Conservation (phyloP, 768 basidiomycete genomes). For the Suillus fuscotomentosus region DNA sequence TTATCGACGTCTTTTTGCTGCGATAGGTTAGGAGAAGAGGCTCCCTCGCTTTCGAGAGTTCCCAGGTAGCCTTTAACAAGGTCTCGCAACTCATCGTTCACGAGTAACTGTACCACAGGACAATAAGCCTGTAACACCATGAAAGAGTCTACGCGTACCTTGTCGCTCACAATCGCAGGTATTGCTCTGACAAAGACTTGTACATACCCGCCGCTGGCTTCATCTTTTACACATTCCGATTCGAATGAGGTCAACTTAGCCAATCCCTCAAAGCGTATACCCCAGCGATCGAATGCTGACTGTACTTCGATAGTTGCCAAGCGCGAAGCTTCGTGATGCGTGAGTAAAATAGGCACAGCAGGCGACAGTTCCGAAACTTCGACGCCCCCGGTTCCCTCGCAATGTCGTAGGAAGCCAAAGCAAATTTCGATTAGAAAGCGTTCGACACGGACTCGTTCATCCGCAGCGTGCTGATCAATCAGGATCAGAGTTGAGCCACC, state of each 20-base stretch:
- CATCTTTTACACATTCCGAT: slow-evolving; percentile 16
- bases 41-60: slow-evolving; percentile 51
- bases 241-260: slow-evolving; percentile 21
- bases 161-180: slow-evolving; percentile 71
- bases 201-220: slow-evolving; percentile 44
- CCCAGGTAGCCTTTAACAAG: slow-evolving; percentile 73
- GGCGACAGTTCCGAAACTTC: slow-evolving; percentile 46
- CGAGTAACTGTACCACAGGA: slow-evolving; percentile 46
- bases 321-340: slow-evolving; percentile 56
- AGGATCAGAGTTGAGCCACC: slow-evolving; percentile 54
- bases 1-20: slow-evolving; percentile 12
- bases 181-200: slow-evolving; percentile 64
- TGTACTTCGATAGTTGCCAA: slow-evolving; percentile 43
- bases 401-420: slow-evolving; percentile 53
- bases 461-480: slow-evolving; percentile 98
- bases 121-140: slow-evolving; percentile 10
- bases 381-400: slow-evolving; percentile 35
- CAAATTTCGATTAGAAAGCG: slow-evolving; percentile 74
- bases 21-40: slow-evolving; percentile 17
- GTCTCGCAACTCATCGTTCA: slow-evolving; percentile 70
- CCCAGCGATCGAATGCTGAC: slow-evolving; percentile 64
- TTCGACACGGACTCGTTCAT: slow-evolving; percentile 93
- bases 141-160: slow-evolving; percentile 37
- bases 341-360: slow-evolving; percentile 61
- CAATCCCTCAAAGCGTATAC: slow-evolving; percentile 52